Percentiles rank a stretch among this genome's conserved stretches.
Conservation (phyloP, 2,329 filamentous ascomycete genomes). For the Paradendryphiella salina region DNA sequence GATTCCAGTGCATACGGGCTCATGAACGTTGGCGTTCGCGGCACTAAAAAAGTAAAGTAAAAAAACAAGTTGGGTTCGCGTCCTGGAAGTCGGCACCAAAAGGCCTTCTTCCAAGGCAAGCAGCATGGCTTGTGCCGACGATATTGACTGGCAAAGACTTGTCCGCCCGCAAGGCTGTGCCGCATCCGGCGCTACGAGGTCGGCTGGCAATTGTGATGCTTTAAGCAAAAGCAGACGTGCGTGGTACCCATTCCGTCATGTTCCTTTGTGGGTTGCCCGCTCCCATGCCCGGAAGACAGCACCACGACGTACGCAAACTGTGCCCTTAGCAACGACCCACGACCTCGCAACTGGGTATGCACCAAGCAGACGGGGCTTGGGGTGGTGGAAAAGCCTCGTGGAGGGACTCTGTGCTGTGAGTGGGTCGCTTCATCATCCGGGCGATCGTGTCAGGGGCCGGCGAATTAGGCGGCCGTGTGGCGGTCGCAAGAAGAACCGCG, state of each 20-base stretch:
- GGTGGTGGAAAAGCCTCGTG: constrained; percentile 15
- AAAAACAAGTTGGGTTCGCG: constrained; percentile 6
- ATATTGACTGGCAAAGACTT: constrained; percentile 5
- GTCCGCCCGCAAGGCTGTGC: constrained; percentile 23
- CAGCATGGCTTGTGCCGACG: constrained; percentile 2
- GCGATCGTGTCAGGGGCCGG: constrained; percentile 15
- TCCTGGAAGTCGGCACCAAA: constrained; percentile 1
- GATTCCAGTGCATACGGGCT: background rate
- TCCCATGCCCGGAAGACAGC: background rate
- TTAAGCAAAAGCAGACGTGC: constrained; percentile 2
- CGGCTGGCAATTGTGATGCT: constrained; percentile 12
- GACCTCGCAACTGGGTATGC: background rate
- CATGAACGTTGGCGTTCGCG: background rate
- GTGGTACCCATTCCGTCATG: constrained; percentile 4
- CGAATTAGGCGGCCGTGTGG: constrained; percentile 14
- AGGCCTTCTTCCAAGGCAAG: constrained; percentile 11
- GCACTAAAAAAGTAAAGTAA: constrained; percentile 9
- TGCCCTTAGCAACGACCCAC: background rate
- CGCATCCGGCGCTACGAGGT: constrained; percentile 26
- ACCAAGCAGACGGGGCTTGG: background rate
- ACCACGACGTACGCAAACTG: background rate
- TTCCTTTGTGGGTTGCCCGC: background rate
- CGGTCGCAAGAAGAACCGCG: constrained; percentile 23
- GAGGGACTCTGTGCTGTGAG: constrained; percentile 9
- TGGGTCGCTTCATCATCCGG: constrained; percentile 14